Base-by-base conservation (phyloP, 495 filamentous ascomycete genomes). In the Talaromyces liani region DNA sequence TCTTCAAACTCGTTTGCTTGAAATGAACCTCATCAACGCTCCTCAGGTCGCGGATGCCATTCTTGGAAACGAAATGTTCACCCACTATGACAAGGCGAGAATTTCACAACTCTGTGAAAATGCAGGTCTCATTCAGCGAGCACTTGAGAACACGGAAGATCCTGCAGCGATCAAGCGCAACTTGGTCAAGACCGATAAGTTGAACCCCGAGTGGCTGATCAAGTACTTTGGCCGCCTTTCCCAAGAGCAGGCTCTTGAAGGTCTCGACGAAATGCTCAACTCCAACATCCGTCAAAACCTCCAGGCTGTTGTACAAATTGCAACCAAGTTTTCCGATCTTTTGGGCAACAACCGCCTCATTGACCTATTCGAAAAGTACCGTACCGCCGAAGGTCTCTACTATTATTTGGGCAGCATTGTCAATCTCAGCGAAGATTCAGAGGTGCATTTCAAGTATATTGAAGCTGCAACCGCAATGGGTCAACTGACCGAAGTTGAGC, bases 401-500 rank as follows among this genome's bases (percentile, higher is more conserved):
- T 97, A 93, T 81, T 99, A 97, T 77, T 85, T 99, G 60, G 93
- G 93, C 59, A 94, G 92, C 71, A 93, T 99, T 66, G 94, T 99
- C 76, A 99, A 99, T 72, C 77, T 99, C 25, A 95, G 90, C 65
- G 91, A 97, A 75, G 95, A 99, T 70, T 78, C 88, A 24, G 95
- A 99, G 69, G 94, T 99, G 47, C 87, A 91, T 74, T 99, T 97
- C 87, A 99, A 99, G 82, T 99, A 99, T 75, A 95, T 99, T 60
- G 92, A 98, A 78, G 92, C 95, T 62, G 94, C 95, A 34, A 96
- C 93, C 57, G 87, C 85, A 69, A 95, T 95, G 84, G 84, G 85
- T 8, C 93, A 99, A 73, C 84, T 96, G 67, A 90, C 88, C 62
- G 94, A 99, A 72, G 94, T 99, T 39, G 94, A 98, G 81, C 90